phyloP scores from a whole-genome alignment of 352 stramenopile species.

The Plasmopara muralis region DNA sequence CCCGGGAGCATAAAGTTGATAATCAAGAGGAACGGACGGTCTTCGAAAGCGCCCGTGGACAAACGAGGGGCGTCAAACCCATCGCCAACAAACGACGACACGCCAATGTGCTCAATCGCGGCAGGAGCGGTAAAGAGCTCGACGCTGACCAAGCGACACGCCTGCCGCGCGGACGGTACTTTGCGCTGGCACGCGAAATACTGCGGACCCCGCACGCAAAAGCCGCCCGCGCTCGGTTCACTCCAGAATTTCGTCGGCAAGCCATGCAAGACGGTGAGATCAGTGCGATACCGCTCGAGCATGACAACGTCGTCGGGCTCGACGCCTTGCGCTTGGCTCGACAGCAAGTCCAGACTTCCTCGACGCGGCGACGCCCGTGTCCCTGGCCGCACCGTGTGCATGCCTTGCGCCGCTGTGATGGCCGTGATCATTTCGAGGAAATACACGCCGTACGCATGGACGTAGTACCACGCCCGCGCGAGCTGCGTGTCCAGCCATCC shows the following conservation, averaged over 20 bases:
- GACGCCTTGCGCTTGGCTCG: too few species aligned
- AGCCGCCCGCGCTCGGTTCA: slow-evolving; percentile 56
- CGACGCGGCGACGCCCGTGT: slow-evolving; percentile 16
- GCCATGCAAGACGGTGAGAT: slow-evolving; percentile 42
- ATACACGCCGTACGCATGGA: slow-evolving; percentile 63
- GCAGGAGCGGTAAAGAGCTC: slow-evolving; percentile 57
- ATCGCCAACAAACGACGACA: slow-evolving; percentile 56
- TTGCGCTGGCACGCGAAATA: slow-evolving; percentile 64
- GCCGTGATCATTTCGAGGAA: slow-evolving; percentile 79
- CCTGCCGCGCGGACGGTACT: slow-evolving; percentile 47
- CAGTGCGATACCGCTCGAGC: slow-evolving; percentile 58
- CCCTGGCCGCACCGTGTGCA: slow-evolving; percentile 19
- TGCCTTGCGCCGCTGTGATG: slow-evolving; percentile 24
- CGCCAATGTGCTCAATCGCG: slow-evolving; percentile 51
- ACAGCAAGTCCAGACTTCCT: slow-evolving; percentile 5
- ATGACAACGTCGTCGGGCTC: slow-evolving; percentile 7
- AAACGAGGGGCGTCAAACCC: slow-evolving; percentile 23
- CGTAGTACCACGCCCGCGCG: slow-evolving; percentile 63
- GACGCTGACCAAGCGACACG: slow-evolving; percentile 57
- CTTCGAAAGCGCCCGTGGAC: slow-evolving; percentile 9
- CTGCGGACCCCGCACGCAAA: slow-evolving; percentile 56
- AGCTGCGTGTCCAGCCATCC: slow-evolving; percentile 61
- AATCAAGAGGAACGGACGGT: slow-evolving; percentile 56
- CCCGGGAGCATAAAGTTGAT: slow-evolving; percentile 81
- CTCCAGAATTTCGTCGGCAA: slow-evolving; percentile 77